Base-by-base conservation (phyloP, 140 eudicot species). In the Cichorium intybus region DNA sequence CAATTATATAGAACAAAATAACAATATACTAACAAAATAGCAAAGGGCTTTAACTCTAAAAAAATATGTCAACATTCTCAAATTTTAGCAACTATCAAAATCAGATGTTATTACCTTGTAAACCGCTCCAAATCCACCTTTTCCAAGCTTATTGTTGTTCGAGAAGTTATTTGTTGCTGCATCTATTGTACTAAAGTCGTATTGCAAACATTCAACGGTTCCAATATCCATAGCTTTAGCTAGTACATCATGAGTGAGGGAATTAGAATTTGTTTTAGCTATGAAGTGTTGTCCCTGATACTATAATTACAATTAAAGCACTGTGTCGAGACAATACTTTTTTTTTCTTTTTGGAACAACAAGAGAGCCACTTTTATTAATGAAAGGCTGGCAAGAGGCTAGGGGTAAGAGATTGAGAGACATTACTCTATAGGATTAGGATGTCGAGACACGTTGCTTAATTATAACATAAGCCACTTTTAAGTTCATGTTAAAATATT, bases 101-200 rank as follows among this genome's bases (percentile, higher is more conserved):
- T 12, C 46, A 11, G 12, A 10, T 2, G 3, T 11, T 12, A 2
- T 39, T 47, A 47, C 53, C 53, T 47, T 47, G 53, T 47, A 80
- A 39, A 39, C 17, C 2, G 46, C 46, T 39, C 46, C 46, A 39
- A 39, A 39, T 2, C 46, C 17, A 5, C 81, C 81, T 23, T 60
- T 27, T 4, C 81, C 85, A 15, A 80, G 52, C 65, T 62, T 80
- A 47, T 80, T 75, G 6, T 53, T 20, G 7, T 70, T 60, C 2
- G 76, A 54, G 50, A 80, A 80, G 46, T 71, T 56, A 28, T 66
- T 22, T 22, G 85, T 80, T 5, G 81, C 81, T 16, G 28, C 64
- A 28, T 27, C 55, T 60, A 75, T 24, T 70, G 64, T 11, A 39
- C 46, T 39, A 12, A 39, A 39, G 46, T 29, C 17, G 49, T 70